Conservation (phyloP, 192 early-diverging fungal species). For the Coemansia sp. region DNA sequence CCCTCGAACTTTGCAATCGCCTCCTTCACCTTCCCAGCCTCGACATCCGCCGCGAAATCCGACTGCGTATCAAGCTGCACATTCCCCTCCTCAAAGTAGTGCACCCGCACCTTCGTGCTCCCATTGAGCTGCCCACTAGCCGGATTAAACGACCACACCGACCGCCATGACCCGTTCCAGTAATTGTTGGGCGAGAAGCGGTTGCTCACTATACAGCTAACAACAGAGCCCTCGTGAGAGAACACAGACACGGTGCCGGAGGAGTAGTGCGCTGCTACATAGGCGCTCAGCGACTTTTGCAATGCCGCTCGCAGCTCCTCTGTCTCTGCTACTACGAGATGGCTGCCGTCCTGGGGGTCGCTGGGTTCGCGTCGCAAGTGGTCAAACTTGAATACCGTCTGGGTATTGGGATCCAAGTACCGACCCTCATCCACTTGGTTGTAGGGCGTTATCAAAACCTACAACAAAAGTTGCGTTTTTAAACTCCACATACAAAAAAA, state of each 20-base stretch:
- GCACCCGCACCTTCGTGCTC: slow-evolving; percentile 74
- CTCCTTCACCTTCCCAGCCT: not conserved
- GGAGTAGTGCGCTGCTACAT: slow-evolving; percentile 78
- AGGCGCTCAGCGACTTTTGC: slow-evolving; percentile 61
- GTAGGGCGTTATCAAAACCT: slow-evolving; percentile 78
- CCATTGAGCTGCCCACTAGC: slow-evolving; percentile 65
- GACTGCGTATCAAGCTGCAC: slow-evolving; percentile 88
- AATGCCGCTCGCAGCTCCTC: slow-evolving; percentile 53
- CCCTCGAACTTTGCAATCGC: slow-evolving; percentile 63
- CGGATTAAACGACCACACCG: slow-evolving; percentile 72
- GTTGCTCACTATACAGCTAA: slow-evolving; percentile 74
- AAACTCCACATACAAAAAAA: not conserved
- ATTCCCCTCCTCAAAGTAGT: slow-evolving; percentile 99
- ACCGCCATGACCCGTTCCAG: slow-evolving; percentile 96
- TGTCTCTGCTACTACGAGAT: not conserved
- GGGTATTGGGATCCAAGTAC: slow-evolving; percentile 75
- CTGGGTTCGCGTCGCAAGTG: slow-evolving; percentile 66
- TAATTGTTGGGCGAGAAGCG: slow-evolving; percentile 91
- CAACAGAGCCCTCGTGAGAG: slow-evolving; percentile 39
- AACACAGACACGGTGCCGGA: slow-evolving; percentile 67
- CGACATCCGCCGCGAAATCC: slow-evolving; percentile 53
- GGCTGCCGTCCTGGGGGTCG: slow-evolving; percentile 12
- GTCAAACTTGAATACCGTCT: slow-evolving; percentile 73
- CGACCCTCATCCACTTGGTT: slow-evolving; percentile 63
- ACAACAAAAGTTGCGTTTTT: not conserved